Evolutionary conservation across 257 asterid species (phyloP).

Genomic region (Penstemon eatonii): DNA sequence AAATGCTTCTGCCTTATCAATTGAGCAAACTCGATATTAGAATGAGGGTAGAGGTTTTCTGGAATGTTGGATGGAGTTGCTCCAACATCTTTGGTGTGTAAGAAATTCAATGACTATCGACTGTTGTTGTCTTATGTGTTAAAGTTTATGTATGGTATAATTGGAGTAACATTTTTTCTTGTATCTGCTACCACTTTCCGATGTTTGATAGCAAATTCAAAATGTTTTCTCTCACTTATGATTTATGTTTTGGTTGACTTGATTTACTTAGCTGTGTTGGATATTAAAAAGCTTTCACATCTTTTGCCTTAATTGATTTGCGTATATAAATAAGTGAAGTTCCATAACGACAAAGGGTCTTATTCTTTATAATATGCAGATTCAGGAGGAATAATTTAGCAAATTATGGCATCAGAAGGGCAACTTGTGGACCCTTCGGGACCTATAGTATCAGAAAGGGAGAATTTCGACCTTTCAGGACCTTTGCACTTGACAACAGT

Average conservation of each 20-base stretch:
- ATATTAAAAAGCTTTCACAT: neutral
- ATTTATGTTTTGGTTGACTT: neutral
- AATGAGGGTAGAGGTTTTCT: neutral
- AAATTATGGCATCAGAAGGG: constrained; percentile 49
- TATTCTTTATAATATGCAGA: constrained; percentile 31
- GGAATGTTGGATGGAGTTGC: neutral
- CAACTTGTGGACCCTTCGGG: constrained; percentile 48
- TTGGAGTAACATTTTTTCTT: neutral
- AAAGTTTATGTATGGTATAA: neutral
- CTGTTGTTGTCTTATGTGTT: neutral
- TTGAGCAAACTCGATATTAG: neutral
- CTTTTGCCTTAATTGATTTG: neutral
- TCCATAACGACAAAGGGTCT: neutral
- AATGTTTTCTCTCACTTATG: neutral
- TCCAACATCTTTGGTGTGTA: neutral
- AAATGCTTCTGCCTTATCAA: neutral
- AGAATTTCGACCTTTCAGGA: constrained; percentile 59
- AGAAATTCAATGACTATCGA: neutral
- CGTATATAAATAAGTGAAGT: neutral
- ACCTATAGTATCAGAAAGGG: constrained; percentile 68
- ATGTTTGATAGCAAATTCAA: neutral
- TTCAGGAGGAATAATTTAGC: constrained; percentile 20
- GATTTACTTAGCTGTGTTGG: neutral
- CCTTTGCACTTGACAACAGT: constrained; percentile 66
- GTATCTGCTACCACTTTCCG: neutral